Evolutionary conservation across 2,329 filamentous ascomycete genomes (phyloP).

Genomic region (Hawksworthiomyces lignivorus): DNA sequence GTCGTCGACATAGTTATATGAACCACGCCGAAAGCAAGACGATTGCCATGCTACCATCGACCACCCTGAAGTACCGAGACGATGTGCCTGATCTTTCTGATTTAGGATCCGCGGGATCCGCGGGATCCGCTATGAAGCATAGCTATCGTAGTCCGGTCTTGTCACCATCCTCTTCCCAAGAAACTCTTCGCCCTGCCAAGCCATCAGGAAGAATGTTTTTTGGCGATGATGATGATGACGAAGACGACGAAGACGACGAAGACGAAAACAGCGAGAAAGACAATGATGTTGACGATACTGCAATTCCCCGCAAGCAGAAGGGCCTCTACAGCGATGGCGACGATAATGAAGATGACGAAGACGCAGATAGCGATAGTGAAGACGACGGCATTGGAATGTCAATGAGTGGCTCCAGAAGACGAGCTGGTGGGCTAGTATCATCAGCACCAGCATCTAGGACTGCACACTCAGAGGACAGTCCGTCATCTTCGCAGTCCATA

Average conservation of each 20-base stretch:
- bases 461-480: not conserved
- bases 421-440: constrained; percentile 4
- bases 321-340: constrained; percentile 7
- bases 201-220: constrained; percentile 59
- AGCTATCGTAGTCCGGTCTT: constrained; percentile 45
- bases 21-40: constrained; percentile 61
- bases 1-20: constrained; percentile 33
- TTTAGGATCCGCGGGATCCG: constrained; percentile 48
- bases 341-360: constrained; percentile 14
- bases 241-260: constrained; percentile 30
- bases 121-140: constrained; percentile 56
- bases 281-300: no score
- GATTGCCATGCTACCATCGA: constrained; percentile 81
- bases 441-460: constrained; percentile 13
- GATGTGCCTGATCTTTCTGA: constrained; percentile 58
- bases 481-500: constrained; percentile 6
- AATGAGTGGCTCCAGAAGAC: constrained; percentile 8
- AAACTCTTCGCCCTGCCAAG: constrained; percentile 67
- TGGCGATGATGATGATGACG: constrained; percentile 51
- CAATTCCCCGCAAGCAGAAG: no score
- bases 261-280: constrained; percentile 5
- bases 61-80: constrained; percentile 75
- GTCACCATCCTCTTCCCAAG: constrained; percentile 73
- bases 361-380: constrained; percentile 1
- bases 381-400: constrained; percentile 13